Conservation (phyloP, 2,329 filamentous ascomycete genomes). For the Xylariaceae sp. region DNA sequence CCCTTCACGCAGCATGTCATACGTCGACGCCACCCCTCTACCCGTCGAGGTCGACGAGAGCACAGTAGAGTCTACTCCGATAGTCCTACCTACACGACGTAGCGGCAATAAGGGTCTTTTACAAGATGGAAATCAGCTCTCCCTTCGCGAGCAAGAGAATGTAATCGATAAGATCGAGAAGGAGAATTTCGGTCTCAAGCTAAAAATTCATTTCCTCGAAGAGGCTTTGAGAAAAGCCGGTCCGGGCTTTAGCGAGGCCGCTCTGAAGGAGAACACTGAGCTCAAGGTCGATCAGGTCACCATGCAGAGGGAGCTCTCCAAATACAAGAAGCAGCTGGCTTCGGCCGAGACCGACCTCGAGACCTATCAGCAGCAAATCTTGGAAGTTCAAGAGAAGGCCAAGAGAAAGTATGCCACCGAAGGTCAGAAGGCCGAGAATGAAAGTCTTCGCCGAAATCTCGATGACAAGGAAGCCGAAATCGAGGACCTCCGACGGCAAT, state of each 20-base stretch:
- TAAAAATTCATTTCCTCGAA: conserved; percentile 96
- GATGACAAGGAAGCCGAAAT: conserved; percentile 60
- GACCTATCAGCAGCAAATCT: conserved; percentile 74
- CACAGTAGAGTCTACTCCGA: conserved; percentile 79
- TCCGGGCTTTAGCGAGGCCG: conserved; percentile 83
- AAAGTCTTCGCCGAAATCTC: conserved; percentile 54
- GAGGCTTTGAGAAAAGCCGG: conserved; percentile 84
- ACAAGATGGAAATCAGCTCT: conserved; percentile 85
- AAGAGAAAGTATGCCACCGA: conserved; percentile 74
- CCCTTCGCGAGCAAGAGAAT: conserved; percentile 89
- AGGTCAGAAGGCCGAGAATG: conserved; percentile 60
- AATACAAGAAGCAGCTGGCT: conserved; percentile 80
- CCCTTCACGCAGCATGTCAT: conserved; percentile 62
- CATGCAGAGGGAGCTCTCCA: conserved; percentile 81
- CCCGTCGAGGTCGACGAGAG: conserved; percentile 70
- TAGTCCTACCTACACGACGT: conserved; percentile 65
- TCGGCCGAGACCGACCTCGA: conserved; percentile 85
- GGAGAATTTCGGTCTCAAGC: conserved; percentile 94
- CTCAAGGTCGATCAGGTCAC: conserved; percentile 88
- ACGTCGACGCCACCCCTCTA: conserved; percentile 68
- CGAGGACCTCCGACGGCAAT: conserved; percentile 57
- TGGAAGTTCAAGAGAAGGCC: conserved; percentile 78
- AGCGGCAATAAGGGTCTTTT: conserved; percentile 65
- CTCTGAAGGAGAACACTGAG: conserved; percentile 91
- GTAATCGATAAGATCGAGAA: conserved; percentile 96